Percentiles rank a stretch among this genome's conserved stretches.
Conservation (phyloP, 2,329 filamentous ascomycete species). For the Claviceps cyperi region DNA sequence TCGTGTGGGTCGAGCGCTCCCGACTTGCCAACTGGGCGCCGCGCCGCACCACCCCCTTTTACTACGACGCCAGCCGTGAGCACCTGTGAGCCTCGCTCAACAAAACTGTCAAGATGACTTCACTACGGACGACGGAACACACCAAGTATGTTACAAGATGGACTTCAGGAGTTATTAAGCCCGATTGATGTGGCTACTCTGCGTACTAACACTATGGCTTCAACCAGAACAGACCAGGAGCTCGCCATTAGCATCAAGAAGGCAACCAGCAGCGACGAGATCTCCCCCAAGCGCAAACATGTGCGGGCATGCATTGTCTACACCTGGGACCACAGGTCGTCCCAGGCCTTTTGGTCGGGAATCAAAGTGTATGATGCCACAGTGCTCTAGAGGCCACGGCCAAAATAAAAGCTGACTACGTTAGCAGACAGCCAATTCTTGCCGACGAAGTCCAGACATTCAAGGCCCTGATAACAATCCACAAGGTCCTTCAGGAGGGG, state of each 20-base stretch:
- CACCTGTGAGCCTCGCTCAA: slow-evolving; percentile 2
- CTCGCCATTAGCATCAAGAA: slow-evolving; percentile 57
- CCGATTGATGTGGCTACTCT: neutral
- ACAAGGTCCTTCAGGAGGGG: slow-evolving; percentile 95
- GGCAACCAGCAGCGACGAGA: slow-evolving; percentile 53
- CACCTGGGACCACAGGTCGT: slow-evolving; percentile 97
- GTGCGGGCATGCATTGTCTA: slow-evolving; percentile 96
- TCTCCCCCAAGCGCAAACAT: slow-evolving; percentile 71
- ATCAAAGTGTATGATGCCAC: slow-evolving; percentile 76
- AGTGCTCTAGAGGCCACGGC: neutral
- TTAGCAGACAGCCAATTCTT: slow-evolving; percentile 73
- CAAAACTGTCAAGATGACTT: slow-evolving; percentile 13
- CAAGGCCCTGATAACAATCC: slow-evolving; percentile 92
- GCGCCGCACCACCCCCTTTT: slow-evolving; percentile 1
- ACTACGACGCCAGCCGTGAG: slow-evolving; percentile 2
- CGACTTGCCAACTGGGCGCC: neutral
- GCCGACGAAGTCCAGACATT: slow-evolving; percentile 98
- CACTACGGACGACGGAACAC: slow-evolving; percentile 21
- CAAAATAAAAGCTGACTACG: neutral
- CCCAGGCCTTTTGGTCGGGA: slow-evolving; percentile 86
- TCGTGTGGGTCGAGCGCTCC: neutral
- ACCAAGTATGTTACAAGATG: slow-evolving; percentile 17
- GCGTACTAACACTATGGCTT: neutral
- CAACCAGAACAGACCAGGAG: slow-evolving; percentile 48
- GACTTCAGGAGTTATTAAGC: neutral